Conservation (phyloP, 2,329 filamentous ascomycete genomes). For the Teratosphaeria gauchensis region DNA sequence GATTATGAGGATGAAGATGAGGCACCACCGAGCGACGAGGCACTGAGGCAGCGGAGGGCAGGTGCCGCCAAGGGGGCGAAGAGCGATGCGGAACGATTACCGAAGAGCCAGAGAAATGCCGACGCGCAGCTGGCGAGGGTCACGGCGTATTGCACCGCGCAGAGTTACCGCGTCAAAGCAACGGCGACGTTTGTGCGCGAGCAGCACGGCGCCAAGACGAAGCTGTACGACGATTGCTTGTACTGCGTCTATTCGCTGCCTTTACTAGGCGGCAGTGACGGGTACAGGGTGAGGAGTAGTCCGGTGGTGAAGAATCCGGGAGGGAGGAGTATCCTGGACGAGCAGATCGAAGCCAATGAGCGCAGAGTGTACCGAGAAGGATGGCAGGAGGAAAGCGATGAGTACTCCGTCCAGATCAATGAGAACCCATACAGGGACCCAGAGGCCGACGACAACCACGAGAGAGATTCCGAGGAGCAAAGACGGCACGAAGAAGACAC, state of each 20-base stretch:
- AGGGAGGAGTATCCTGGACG: constrained; percentile 82
- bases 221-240: constrained; percentile 94
- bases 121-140: constrained; percentile 66
- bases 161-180: constrained; percentile 79
- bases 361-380: constrained; percentile 81
- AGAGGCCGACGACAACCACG: neutral
- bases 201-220: constrained; percentile 82
- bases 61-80: constrained; percentile 60
- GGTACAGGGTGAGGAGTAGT: constrained; percentile 79
- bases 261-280: constrained; percentile 72
- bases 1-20: constrained; percentile 48
- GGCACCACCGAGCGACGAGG: constrained; percentile 55
- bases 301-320: constrained; percentile 88
- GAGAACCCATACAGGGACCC: neutral
- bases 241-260: constrained; percentile 94
- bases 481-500: neutral
- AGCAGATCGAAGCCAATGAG: constrained; percentile 94
- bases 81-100: constrained; percentile 86
- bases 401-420: constrained; percentile 30
- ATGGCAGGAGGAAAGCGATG: constrained; percentile 75
- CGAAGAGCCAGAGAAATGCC: constrained; percentile 77
- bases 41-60: constrained; percentile 50
- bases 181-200: constrained; percentile 84
- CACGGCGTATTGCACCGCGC: constrained; percentile 92
- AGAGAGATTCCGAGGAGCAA: constrained; percentile 2